Percentiles rank a stretch among this genome's conserved stretches.
Evolutionary conservation across 2,329 filamentous ascomycete genomes (phyloP).

Genomic region (Pseudogymnoascus sp.): DNA sequence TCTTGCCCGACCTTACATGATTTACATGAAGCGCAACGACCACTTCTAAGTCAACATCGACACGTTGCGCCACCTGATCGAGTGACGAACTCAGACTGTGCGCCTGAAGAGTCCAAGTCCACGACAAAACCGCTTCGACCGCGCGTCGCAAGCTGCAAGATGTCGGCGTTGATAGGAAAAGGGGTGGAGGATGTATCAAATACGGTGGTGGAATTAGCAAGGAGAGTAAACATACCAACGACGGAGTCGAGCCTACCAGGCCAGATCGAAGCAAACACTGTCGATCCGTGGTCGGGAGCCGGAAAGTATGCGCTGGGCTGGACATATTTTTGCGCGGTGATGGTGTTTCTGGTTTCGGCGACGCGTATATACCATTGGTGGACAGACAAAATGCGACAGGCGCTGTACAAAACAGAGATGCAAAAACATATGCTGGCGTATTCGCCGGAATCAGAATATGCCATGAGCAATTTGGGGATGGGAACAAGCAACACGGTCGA

Average conservation of each 20-base stretch:
- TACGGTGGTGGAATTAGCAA: slow-evolving; percentile 24
- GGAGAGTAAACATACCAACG: slow-evolving; percentile 52
- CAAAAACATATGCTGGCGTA: slow-evolving; percentile 55
- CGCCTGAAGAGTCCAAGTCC: neutral
- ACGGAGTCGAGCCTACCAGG: slow-evolving; percentile 53
- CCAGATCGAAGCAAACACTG: slow-evolving; percentile 52
- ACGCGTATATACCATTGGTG: slow-evolving; percentile 80
- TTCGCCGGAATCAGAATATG: slow-evolving; percentile 52
- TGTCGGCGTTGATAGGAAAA: neutral
- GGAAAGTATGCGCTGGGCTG: slow-evolving; percentile 82
- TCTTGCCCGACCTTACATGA: neutral
- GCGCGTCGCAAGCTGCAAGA: neutral
- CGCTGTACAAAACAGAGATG: slow-evolving; percentile 77
- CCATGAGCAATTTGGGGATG: slow-evolving; percentile 44
- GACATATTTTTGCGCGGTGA: slow-evolving; percentile 75
- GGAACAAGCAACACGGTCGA: slow-evolving; percentile 48
- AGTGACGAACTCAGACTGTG: neutral
- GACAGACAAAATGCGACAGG: slow-evolving; percentile 88
- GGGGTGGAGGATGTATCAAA: slow-evolving; percentile 20
- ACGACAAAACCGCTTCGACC: neutral
- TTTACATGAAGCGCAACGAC: neutral
- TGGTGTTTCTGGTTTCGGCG: slow-evolving; percentile 59
- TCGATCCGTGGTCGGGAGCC: slow-evolving; percentile 74
- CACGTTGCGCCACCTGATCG: neutral
- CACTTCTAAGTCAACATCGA: neutral